Conservation (phyloP, 192 early-diverging fungal genomes). For the Backusella circina region DNA sequence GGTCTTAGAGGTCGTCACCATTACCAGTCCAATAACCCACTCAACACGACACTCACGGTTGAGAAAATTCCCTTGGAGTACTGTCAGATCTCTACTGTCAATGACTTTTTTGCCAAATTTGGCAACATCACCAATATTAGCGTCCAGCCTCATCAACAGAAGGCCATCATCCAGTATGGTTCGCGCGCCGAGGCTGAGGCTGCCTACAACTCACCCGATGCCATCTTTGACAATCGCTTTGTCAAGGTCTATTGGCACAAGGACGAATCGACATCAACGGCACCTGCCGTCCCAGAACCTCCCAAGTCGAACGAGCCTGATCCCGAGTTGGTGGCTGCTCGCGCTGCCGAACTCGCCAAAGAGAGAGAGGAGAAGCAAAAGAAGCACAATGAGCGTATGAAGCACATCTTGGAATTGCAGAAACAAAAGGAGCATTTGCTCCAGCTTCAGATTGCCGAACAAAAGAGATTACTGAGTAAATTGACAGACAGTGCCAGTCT, state of each 20-base stretch:
- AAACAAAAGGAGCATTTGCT: constrained; percentile 57
- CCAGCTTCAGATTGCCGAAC: constrained; percentile 58
- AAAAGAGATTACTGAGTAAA: constrained; percentile 58
- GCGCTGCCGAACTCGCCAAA: constrained; percentile 41
- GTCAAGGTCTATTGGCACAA: constrained; percentile 82
- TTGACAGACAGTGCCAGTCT: constrained; percentile 48
- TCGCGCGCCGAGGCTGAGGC: constrained; percentile 58
- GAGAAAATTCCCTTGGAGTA: constrained; percentile 74
- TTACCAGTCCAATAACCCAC: constrained; percentile 12
- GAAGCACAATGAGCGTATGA: constrained; percentile 48
- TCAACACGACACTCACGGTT: constrained; percentile 58
- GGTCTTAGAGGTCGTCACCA: constrained; percentile 37
- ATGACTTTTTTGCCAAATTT: constrained; percentile 76
- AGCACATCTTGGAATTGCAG: constrained; percentile 49
- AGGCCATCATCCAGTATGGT: constrained; percentile 65
- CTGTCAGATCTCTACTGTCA: constrained; percentile 66
- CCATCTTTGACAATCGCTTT: constrained; percentile 83
- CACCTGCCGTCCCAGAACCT: constrained; percentile 3
- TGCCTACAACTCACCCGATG: constrained; percentile 70
- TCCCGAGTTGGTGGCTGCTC: constrained; percentile 36
- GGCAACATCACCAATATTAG: constrained; percentile 73
- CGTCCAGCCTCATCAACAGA: constrained; percentile 47
- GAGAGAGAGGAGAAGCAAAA: constrained; percentile 45
- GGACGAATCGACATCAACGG: constrained; percentile 29
- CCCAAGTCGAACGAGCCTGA: constrained; percentile 35